Conservation (phyloP, 345 rosid species). For the Hibiscus syriacus region DNA sequence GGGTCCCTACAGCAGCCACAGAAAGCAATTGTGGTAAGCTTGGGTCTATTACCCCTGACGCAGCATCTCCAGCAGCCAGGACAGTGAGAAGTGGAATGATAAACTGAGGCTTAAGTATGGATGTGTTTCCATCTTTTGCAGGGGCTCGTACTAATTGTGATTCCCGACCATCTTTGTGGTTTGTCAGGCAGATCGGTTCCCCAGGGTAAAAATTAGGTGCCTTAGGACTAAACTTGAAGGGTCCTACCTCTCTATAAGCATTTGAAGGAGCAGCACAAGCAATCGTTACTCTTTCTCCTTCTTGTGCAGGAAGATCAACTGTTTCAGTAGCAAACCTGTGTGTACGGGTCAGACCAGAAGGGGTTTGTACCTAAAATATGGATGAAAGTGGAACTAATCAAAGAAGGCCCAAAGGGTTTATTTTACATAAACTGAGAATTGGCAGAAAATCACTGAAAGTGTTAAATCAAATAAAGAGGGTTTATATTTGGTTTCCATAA, state of each 20-base stretch:
- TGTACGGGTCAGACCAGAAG: slow-evolving; percentile 80
- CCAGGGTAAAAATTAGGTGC: slow-evolving; percentile 68
- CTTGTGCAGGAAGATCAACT: slow-evolving; percentile 88
- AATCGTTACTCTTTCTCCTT: slow-evolving; percentile 89
- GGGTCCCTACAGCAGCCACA: slow-evolving; percentile 60
- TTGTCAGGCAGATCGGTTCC: slow-evolving; percentile 87
- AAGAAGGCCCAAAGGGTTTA: background rate
- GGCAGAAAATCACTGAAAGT: background rate
- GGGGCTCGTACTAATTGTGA: slow-evolving; percentile 67
- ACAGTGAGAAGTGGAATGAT: slow-evolving; percentile 64
- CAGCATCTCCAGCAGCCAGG: slow-evolving; percentile 89
- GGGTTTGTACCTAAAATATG: slow-evolving; percentile 60
- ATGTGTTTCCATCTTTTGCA: slow-evolving; percentile 46
- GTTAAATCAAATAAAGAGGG: background rate
- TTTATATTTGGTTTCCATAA: background rate
- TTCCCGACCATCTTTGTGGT: slow-evolving; percentile 71
- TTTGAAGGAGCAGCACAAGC: slow-evolving; percentile 76
- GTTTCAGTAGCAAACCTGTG: slow-evolving; percentile 92
- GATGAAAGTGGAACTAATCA: slow-evolving; percentile 6
- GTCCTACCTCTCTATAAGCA: slow-evolving; percentile 73
- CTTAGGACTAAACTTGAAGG: slow-evolving; percentile 75
- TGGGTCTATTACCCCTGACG: slow-evolving; percentile 77
- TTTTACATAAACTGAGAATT: background rate
- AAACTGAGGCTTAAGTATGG: slow-evolving; percentile 51
- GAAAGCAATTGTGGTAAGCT: slow-evolving; percentile 80